Percentiles rank a stretch among this genome's conserved stretches.
phyloP scores from a whole-genome alignment of 2,329 filamentous ascomycete genomes.

The Aaosphaeria pasadenensis region DNA sequence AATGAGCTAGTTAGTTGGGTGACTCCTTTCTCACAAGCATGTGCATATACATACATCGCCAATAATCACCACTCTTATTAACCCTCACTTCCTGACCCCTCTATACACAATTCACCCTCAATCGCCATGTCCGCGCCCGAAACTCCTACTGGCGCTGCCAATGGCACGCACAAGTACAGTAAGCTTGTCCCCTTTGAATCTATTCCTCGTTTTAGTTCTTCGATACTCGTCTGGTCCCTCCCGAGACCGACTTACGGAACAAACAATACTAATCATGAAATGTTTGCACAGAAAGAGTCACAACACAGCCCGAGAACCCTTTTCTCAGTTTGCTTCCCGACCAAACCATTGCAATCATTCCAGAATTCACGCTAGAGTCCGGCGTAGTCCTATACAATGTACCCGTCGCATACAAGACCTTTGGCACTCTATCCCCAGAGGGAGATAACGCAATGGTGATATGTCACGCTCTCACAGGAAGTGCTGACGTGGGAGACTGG shows the following conservation, averaged over 20 bases:
- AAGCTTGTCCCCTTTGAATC: constrained; percentile 2
- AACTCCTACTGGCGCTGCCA: constrained; percentile 8
- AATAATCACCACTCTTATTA: neutral
- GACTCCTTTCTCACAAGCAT: neutral
- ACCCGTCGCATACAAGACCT: constrained; percentile 62
- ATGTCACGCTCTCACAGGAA: constrained; percentile 83
- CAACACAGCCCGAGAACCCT: constrained; percentile 81
- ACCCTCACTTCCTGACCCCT: constrained; percentile 6
- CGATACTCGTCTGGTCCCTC: neutral
- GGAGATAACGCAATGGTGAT: constrained; percentile 64
- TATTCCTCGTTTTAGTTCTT: too few relatives aligned
- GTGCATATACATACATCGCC: neutral
- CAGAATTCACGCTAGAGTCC: constrained; percentile 89
- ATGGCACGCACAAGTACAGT: constrained; percentile 24
- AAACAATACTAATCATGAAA: constrained; percentile 15
- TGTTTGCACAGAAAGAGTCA: constrained; percentile 28
- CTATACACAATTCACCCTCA: constrained; percentile 9
- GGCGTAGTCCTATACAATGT: constrained; percentile 79
- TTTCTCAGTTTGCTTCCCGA: constrained; percentile 83
- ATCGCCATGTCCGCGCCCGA: constrained; percentile 17
- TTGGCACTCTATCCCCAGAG: constrained; percentile 55
- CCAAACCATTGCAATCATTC: constrained; percentile 82
- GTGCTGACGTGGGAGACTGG: constrained; percentile 82
- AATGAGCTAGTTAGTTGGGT: neutral
- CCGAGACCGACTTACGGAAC: neutral